These are phyloP conservation scores for Rhamnella rubrinervis DNA, from an alignment of 331 rosid species.

Conservation along the genomic window DNA sequence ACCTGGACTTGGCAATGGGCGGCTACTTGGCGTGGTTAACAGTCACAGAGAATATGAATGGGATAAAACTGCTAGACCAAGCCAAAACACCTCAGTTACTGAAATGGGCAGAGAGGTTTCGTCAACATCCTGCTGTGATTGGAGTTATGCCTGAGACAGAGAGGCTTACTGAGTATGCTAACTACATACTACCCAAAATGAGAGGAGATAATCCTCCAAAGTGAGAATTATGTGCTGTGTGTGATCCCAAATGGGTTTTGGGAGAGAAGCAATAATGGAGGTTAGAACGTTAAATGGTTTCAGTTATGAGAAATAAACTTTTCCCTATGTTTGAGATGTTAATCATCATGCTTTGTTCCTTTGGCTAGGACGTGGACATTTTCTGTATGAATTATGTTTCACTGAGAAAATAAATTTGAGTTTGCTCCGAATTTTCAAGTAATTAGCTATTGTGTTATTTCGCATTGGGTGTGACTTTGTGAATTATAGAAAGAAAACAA, in stretches of 20 bases:
- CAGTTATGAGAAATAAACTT: too few species aligned
- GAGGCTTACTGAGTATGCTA: slow-evolving; percentile 53
- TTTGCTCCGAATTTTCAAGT: too few species aligned
- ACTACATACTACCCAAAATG: slow-evolving; percentile 20
- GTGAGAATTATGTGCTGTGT: neutral
- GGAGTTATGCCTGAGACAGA: slow-evolving; percentile 50
- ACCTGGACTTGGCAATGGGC: slow-evolving; percentile 59
- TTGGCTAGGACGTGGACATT: too few species aligned
- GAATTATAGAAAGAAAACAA: too few species aligned
- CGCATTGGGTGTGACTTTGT: too few species aligned
- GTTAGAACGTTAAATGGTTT: too few species aligned
- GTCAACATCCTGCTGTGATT: slow-evolving; percentile 49
- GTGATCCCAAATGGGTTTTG: too few species aligned
- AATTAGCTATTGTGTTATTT: too few species aligned
- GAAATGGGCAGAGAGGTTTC: slow-evolving; percentile 50
- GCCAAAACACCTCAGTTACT: slow-evolving; percentile 37
- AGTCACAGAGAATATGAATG: slow-evolving; percentile 30
- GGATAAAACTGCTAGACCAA: slow-evolving; percentile 43
- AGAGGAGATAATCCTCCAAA: slow-evolving; percentile 30
- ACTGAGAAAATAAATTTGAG: too few species aligned
- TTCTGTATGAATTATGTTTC: too few species aligned
- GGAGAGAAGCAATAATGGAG: too few species aligned
- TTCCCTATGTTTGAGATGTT: too few species aligned
- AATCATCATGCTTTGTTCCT: neutral
- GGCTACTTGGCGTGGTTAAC: slow-evolving; percentile 53